Percentiles rank a stretch among this genome's conserved stretches.
phyloP scores from a whole-genome alignment of 164 flowering plant genomes.

The Malania oleifera region DNA sequence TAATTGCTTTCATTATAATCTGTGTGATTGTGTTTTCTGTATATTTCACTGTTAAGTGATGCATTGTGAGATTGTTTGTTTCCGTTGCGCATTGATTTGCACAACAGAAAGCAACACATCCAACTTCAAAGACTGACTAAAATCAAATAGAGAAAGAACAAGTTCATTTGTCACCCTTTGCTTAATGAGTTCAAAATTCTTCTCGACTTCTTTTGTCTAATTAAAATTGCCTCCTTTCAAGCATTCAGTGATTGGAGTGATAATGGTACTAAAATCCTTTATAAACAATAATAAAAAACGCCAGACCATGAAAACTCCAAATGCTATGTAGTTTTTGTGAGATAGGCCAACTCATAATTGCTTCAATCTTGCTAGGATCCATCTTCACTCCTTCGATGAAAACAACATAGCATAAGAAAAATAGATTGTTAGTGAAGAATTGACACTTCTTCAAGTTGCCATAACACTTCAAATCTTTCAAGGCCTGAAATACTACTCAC shows the following conservation, averaged over 20 bases:
- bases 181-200: constrained; percentile 1
- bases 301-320: constrained; percentile 9
- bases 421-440: background rate
- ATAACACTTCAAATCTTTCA: constrained; percentile 2
- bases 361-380: background rate
- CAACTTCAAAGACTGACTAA: constrained; percentile 6
- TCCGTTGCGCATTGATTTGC: no score
- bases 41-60: no score
- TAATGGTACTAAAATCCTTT: constrained; percentile 6
- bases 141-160: background rate
- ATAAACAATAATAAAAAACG: constrained; percentile 6
- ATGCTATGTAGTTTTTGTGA: background rate
- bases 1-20: no score
- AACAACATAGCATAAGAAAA: constrained; percentile 1
- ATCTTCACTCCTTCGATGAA: background rate
- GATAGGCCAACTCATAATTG: background rate
- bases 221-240: background rate
- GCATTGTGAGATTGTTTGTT: no score
- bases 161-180: background rate
- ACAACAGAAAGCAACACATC: constrained; percentile 9
- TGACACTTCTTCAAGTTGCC: constrained; percentile 8
- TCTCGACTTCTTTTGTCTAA: background rate
- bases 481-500: background rate
- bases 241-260: constrained; percentile 9
- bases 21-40: no score